phyloP scores from a whole-genome alignment of 345 rosid genomes.

The Geranium rotundifolium region DNA sequence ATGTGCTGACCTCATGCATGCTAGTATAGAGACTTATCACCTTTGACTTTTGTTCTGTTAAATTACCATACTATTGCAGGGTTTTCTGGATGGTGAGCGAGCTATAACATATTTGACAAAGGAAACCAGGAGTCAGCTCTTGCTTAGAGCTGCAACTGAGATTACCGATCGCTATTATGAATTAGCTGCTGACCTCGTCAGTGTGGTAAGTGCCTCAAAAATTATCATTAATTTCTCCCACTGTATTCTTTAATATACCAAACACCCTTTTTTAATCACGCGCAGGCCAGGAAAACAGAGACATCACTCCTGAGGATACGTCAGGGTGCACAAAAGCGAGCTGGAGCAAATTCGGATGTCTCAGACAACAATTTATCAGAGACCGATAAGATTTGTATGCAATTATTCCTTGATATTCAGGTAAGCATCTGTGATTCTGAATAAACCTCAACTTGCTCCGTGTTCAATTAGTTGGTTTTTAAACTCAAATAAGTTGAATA shows the following conservation, averaged over 20 bases:
- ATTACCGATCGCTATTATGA: slow-evolving; percentile 73
- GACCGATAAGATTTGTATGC: slow-evolving; percentile 89
- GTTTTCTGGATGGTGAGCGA: slow-evolving; percentile 66
- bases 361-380: slow-evolving; percentile 67
- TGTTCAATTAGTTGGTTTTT: not conserved
- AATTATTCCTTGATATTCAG: slow-evolving; percentile 93
- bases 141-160: slow-evolving; percentile 46
- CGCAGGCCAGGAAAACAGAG: slow-evolving; percentile 79
- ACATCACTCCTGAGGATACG: slow-evolving; percentile 82
- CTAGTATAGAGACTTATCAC: not conserved
- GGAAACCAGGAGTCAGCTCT: slow-evolving; percentile 42
- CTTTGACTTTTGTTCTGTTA: not conserved
- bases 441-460: too few relatives aligned
- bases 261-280: slow-evolving; percentile 5
- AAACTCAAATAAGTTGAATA: not conserved
- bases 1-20: not conserved
- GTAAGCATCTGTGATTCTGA: slow-evolving; percentile 16
- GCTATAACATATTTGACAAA: slow-evolving; percentile 51
- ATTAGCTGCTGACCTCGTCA: slow-evolving; percentile 68
- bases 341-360: slow-evolving; percentile 77
- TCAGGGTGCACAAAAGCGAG: slow-evolving; percentile 82
- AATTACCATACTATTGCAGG: slow-evolving; percentile 22
- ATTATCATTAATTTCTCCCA: not conserved
- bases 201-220: slow-evolving; percentile 46
- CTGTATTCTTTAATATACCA: not conserved